Evolutionary conservation across 352 stramenopile species (phyloP), one percentile per base, ranked within the genome.

Genomic region (Pythium dissimile): DNA sequence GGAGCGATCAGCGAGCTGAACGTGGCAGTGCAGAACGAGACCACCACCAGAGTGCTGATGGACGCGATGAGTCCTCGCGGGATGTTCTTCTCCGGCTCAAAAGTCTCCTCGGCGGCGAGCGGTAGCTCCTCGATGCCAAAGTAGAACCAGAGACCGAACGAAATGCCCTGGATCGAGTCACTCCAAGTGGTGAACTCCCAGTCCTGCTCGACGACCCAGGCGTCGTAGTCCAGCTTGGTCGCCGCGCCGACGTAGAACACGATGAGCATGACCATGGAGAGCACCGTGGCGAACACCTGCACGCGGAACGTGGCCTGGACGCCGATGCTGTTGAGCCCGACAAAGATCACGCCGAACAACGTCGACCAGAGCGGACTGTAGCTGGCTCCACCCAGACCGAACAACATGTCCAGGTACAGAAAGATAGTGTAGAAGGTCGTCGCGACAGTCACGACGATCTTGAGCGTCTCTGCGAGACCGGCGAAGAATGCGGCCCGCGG

Each of bases 81-180:
- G 43, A 88, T 84, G 62, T 84, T 88, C 56, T 81, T 77, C 39
- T 69, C 66, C 1, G 77, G 77, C 18, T 88, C 64, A 39, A 88
- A 79, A 0, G 77, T 84, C 44, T 88, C 77, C 35, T 88, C 77
- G 1, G 80, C 64, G 2, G 77, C 75, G 30, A 88, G 77, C 0
- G 77, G 77, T 1, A 88, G 60, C 41, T 88, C 75, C 61, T 88
- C 77, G 21, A 86, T 88, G 23, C 75, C 77, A 9, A 84, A 67
- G 72, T 83, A 86, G 54, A 84, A 86, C 73, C 76, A 86, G 20
- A 86, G 45, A 0, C 59, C 28, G 52, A 84, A 84, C 6, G 74
- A 81, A 26, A 83, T 64, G 12, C 67, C 77, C 37, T 84, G 52
- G 20, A 71, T 64, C 28, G 67, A 67, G 9, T 59, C 66, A 47